phyloP scores from a whole-genome alignment of 176 grass and related monocot genomes.

The Ananas comosus region DNA sequence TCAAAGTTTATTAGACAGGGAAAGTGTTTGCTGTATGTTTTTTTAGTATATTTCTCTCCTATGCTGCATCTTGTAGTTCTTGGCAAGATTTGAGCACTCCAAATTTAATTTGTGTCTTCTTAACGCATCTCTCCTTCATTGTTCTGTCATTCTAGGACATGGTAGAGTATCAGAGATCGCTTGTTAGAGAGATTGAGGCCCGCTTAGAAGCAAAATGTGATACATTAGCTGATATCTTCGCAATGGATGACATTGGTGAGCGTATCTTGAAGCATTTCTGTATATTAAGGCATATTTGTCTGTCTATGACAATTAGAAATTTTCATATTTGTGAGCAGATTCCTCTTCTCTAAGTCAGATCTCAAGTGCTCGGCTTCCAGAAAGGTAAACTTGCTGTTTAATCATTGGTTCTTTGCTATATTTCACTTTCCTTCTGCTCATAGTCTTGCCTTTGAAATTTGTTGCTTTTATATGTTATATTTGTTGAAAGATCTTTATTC shows the following conservation, averaged over 20 bases:
- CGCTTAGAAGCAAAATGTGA: constrained; percentile 93
- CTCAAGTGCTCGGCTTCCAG: constrained; percentile 77
- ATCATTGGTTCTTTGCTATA: not conserved
- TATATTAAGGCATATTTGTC: not conserved
- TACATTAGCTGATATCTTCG: constrained; percentile 75
- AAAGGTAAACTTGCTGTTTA: constrained; percentile 43
- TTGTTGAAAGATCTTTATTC: not conserved
- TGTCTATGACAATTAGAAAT: not conserved
- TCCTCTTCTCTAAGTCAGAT: constrained; percentile 69
- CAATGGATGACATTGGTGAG: constrained; percentile 74
- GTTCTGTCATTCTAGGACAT: constrained; percentile 51
- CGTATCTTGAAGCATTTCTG: constrained; percentile 2
- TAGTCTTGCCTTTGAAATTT: not conserved
- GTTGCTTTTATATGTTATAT: not conserved
- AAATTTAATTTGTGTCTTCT: not conserved
- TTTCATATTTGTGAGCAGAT: constrained; percentile 34
- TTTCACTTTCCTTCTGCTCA: not conserved
- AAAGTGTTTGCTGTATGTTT: not conserved
- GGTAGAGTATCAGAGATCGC: constrained; percentile 67
- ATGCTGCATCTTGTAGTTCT: not conserved
- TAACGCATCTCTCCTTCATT: not conserved
- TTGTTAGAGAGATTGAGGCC: constrained; percentile 78
- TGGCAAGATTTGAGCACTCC: not conserved
- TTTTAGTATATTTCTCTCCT: not conserved
- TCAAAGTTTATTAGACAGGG: not conserved